Evolutionary conservation across 331 rosid species (phyloP).

Genomic region (Spiraea crenata): DNA sequence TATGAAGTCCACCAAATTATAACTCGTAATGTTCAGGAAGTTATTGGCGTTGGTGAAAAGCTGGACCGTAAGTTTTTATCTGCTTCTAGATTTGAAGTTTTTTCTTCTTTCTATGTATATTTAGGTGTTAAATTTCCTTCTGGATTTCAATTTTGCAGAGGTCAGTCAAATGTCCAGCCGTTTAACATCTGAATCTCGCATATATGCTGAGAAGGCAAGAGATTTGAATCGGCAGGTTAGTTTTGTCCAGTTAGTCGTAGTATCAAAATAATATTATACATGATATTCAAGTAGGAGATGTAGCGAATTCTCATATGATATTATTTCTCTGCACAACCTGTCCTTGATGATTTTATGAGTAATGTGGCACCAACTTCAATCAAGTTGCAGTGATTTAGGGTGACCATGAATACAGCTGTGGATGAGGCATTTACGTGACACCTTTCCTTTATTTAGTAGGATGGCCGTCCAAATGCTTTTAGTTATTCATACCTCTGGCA

Average conservation of each 20-base stretch:
- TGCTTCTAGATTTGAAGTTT: slow-evolving; percentile 14
- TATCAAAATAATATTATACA: background rate
- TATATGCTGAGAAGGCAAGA: slow-evolving; percentile 89
- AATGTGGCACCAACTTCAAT: background rate
- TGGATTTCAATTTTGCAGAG: slow-evolving; percentile 59
- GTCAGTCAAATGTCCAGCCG: slow-evolving; percentile 97
- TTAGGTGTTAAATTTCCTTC: slow-evolving; percentile 12
- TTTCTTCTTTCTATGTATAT: slow-evolving; percentile 13
- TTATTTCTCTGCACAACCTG: background rate
- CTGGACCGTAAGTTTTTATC: slow-evolving; percentile 82
- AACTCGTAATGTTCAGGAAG: slow-evolving; percentile 99
- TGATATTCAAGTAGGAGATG: background rate
- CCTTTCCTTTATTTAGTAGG: background rate
- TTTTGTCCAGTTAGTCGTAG: slow-evolving; percentile 5
- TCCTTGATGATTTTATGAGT: background rate
- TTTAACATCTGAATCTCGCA: slow-evolving; percentile 86
- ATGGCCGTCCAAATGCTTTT: background rate
- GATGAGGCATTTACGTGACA: background rate
- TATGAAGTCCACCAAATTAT: slow-evolving; percentile 98
- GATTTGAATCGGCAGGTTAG: slow-evolving; percentile 91
- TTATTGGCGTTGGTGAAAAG: slow-evolving; percentile 99
- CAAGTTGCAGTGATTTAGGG: background rate
- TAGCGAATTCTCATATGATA: background rate
- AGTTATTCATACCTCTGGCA: background rate
- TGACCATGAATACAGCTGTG: background rate